Percentiles rank a stretch among this genome's conserved stretches.
These are phyloP conservation scores for Ottelia alismoides DNA, from an alignment of 106 monocot genomes.

Conservation along the genomic window DNA sequence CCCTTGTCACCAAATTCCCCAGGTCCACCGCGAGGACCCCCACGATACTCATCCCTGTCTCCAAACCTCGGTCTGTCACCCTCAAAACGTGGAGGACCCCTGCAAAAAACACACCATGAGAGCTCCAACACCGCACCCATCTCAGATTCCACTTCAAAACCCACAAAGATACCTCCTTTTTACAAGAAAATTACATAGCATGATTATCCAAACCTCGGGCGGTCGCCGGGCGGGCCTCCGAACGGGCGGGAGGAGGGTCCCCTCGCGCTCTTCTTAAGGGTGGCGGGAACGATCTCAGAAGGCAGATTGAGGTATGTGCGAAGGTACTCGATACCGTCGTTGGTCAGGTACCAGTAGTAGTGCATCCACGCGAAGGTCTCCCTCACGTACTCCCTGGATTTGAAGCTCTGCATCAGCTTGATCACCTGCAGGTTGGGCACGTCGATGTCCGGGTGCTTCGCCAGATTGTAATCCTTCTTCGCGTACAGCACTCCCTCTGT, in stretches of 20 bases:
- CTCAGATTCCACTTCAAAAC: too few relatives aligned
- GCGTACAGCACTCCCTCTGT: slow-evolving; percentile 50
- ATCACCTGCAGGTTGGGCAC: slow-evolving; percentile 52
- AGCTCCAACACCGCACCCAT: too few relatives aligned
- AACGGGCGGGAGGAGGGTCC: slow-evolving; percentile 16
- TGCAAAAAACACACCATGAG: too few relatives aligned
- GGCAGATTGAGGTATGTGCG: slow-evolving; percentile 37
- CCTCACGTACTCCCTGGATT: slow-evolving; percentile 36
- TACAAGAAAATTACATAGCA: too few relatives aligned
- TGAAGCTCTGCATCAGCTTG: slow-evolving; percentile 63
- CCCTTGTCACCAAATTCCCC: too few relatives aligned
- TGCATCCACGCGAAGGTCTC: slow-evolving; percentile 58
- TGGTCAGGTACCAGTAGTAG: slow-evolving; percentile 62
- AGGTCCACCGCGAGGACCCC: too few relatives aligned
- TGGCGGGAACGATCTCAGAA: slow-evolving; percentile 45
- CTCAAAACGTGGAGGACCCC: too few relatives aligned
- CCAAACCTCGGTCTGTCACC: too few relatives aligned
- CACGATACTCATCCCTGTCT: too few relatives aligned
- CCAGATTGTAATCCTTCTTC: slow-evolving; percentile 52
- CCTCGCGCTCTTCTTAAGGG: slow-evolving; percentile 40
- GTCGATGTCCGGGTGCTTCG: slow-evolving; percentile 36
- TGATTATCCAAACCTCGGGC: too few relatives aligned
- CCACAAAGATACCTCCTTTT: too few relatives aligned
- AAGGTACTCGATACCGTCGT: slow-evolving; percentile 45
- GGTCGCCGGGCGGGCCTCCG: slow-evolving; percentile 43